Percentiles rank a stretch among this genome's conserved stretches.
phyloP scores from a whole-genome alignment of 805 yeast species.

The Cyberlindnera xylosilytica region DNA sequence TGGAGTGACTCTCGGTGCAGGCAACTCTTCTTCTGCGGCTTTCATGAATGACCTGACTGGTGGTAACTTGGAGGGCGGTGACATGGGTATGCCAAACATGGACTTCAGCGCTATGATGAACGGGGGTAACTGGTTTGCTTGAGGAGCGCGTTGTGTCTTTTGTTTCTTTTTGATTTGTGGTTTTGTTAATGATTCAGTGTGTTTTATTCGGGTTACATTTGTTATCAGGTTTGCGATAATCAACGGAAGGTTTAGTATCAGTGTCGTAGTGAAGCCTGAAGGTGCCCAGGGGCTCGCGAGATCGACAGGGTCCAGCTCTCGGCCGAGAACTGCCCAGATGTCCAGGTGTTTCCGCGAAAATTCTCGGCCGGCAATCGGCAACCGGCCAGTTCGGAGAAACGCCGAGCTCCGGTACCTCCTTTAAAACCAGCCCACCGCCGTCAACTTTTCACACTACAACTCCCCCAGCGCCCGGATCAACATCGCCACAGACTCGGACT shows the following conservation, averaged over 20 bases:
- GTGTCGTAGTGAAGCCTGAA: too few relatives aligned
- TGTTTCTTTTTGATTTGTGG: not conserved
- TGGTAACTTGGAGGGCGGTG: constrained; percentile 5
- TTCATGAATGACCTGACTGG: constrained; percentile 9
- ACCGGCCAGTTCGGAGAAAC: not conserved
- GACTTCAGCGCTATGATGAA: constrained; percentile 22
- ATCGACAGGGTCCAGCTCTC: too few relatives aligned
- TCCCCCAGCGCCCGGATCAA: too few relatives aligned
- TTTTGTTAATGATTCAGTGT: too few relatives aligned
- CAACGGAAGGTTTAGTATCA: too few relatives aligned
- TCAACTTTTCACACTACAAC: not conserved
- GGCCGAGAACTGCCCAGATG: too few relatives aligned
- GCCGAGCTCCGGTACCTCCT: constrained; percentile 12
- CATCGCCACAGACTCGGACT: too few relatives aligned
- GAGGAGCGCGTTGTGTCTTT: not conserved
- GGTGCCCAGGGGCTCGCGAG: too few relatives aligned
- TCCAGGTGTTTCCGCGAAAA: too few relatives aligned
- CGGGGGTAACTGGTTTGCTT: constrained; percentile 25
- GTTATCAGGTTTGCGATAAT: too few relatives aligned
- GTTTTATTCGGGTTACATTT: too few relatives aligned
- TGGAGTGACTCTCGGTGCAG: constrained; percentile 9
- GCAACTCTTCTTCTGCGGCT: constrained; percentile 2
- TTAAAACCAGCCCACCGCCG: not conserved
- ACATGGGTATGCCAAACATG: constrained; percentile 6
- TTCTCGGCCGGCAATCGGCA: not conserved